phyloP scores from a whole-genome alignment of 1,284 basidiomycete genomes.

The Moesziomyces sp. region DNA sequence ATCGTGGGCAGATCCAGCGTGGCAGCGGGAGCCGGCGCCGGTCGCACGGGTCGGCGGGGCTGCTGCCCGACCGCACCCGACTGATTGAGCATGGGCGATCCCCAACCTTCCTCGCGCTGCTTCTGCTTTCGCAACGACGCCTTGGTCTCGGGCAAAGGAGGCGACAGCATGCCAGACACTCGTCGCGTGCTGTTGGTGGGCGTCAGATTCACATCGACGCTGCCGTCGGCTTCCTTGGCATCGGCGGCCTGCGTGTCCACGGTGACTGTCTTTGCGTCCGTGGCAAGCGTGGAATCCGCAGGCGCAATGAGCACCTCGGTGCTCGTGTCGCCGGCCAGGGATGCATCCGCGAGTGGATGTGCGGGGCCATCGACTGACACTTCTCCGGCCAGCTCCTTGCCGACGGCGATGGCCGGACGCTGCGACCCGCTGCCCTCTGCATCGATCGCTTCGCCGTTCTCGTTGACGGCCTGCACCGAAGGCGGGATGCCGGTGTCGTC shows the following conservation, averaged over 20 bases:
- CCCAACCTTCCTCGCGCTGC: slow-evolving; percentile 49
- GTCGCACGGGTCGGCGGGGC: slow-evolving; percentile 22
- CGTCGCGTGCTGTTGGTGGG: slow-evolving; percentile 38
- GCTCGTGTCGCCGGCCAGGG: slow-evolving; percentile 27
- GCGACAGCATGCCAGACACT: slow-evolving; percentile 33
- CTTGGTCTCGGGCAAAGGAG: slow-evolving; percentile 42
- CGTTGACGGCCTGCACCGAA: slow-evolving; percentile 30
- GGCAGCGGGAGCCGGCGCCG: slow-evolving; percentile 53
- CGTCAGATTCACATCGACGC: slow-evolving; percentile 23
- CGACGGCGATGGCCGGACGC: slow-evolving; percentile 12
- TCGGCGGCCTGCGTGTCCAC: background rate
- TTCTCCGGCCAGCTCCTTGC: slow-evolving; percentile 21
- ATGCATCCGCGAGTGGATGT: slow-evolving; percentile 37
- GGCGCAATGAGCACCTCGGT: slow-evolving; percentile 29
- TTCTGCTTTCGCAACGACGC: slow-evolving; percentile 57
- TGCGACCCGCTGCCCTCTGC: slow-evolving; percentile 31
- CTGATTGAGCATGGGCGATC: slow-evolving; percentile 24
- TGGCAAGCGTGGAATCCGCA: slow-evolving; percentile 11
- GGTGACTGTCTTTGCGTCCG: background rate
- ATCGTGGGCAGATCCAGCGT: slow-evolving; percentile 64
- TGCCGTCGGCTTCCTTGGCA: background rate
- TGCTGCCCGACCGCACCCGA: slow-evolving; percentile 9
- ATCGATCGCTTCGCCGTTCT: slow-evolving; percentile 45
- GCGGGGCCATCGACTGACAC: slow-evolving; percentile 36
- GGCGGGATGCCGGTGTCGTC: slow-evolving; percentile 30